Evolutionary conservation across 208 protist genomes (phyloP).

Genomic region (Leishmania braziliensis): DNA sequence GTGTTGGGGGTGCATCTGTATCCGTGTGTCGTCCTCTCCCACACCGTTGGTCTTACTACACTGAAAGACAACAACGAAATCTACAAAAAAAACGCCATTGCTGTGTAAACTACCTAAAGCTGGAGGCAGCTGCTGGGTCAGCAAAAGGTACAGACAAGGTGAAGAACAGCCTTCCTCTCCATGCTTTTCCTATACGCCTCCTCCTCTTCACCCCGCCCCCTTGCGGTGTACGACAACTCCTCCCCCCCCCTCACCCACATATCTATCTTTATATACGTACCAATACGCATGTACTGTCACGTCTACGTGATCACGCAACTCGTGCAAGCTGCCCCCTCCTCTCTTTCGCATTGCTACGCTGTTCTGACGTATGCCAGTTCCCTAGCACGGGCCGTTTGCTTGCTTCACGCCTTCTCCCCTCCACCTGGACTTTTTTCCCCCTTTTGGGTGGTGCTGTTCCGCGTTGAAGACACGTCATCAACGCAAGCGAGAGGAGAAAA

Average conservation of each 20-base stretch:
- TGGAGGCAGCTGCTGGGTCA: neutral
- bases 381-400: too few relatives aligned
- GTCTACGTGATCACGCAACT: neutral
- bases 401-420: too few relatives aligned
- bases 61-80: neutral
- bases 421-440: neutral
- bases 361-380: neutral
- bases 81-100: neutral
- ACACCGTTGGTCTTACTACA: neutral
- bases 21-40: neutral
- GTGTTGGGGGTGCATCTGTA: neutral
- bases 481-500: too few relatives aligned
- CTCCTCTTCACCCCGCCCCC: neutral
- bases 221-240: neutral
- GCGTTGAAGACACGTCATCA: too few relatives aligned
- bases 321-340: neutral
- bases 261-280: neutral
- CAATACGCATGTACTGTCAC: neutral
- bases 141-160: neutral
- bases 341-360: neutral
- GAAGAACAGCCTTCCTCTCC: neutral
- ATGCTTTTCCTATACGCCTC: neutral
- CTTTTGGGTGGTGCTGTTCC: neutral
- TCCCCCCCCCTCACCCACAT: neutral
- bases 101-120: neutral